Conservation (phyloP, 352 stramenopile genomes). For the Phytophthora foliorum region DNA sequence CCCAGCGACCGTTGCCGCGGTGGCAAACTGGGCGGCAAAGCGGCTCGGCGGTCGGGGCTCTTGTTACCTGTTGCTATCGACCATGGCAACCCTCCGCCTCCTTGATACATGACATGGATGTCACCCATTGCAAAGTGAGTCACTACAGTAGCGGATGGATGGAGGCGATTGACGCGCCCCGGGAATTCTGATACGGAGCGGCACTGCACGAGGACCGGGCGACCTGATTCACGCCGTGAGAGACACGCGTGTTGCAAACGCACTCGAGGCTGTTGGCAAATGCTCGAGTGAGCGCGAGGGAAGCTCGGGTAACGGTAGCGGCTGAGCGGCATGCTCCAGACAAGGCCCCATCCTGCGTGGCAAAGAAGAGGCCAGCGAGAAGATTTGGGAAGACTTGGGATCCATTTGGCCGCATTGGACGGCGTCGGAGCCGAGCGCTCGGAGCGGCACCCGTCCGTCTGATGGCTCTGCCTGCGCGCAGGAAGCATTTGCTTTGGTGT, state of each 20-base stretch:
- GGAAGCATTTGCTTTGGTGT: neutral
- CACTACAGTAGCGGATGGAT: neutral
- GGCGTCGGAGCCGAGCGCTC: slow-evolving; percentile 13
- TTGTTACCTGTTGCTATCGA: neutral
- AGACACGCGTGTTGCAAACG: slow-evolving; percentile 1
- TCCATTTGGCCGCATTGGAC: slow-evolving; percentile 8
- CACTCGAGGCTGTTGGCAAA: slow-evolving; percentile 5
- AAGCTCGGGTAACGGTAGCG: slow-evolving; percentile 22
- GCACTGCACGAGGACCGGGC: neutral
- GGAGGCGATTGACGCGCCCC: slow-evolving; percentile 8
- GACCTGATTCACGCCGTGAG: slow-evolving; percentile 20
- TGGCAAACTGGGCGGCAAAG: slow-evolving; percentile 19
- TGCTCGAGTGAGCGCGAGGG: slow-evolving; percentile 23
- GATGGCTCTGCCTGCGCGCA: neutral
- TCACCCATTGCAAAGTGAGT: slow-evolving; percentile 32
- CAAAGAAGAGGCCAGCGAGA: slow-evolving; percentile 30
- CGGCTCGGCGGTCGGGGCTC: slow-evolving; percentile 2
- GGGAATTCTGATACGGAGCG: slow-evolving; percentile 30
- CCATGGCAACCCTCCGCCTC: slow-evolving; percentile 27
- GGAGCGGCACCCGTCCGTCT: neutral
- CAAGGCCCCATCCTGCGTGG: slow-evolving; percentile 26
- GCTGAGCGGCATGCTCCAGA: slow-evolving; percentile 16
- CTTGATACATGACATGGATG: slow-evolving; percentile 18
- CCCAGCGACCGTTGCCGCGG: slow-evolving; percentile 46
- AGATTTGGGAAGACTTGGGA: slow-evolving; percentile 34